A percentile compares a stretch with the other conserved stretches of the same genome.
Evolutionary conservation across 352 stramenopile species (phyloP).

Genomic region (Globisporangium cystogenes): DNA sequence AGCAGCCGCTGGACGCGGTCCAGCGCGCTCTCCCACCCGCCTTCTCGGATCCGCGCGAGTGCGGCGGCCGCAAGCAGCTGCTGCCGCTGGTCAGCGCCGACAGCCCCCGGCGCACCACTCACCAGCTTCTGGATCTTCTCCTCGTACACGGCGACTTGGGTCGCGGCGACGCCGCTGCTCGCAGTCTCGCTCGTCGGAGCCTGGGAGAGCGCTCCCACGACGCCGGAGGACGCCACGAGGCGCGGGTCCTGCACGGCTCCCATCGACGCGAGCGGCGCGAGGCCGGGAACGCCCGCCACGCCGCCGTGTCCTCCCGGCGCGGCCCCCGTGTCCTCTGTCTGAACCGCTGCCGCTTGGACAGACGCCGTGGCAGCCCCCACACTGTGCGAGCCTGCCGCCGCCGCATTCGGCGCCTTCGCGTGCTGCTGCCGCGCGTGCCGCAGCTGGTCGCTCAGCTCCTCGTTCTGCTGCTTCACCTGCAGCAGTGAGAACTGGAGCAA

Average conservation of each 20-base stretch:
- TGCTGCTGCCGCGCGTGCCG: slow-evolving; percentile 25
- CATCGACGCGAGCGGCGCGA: neutral
- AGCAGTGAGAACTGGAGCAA: slow-evolving; percentile 57
- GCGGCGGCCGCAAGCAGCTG: slow-evolving; percentile 6
- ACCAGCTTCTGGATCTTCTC: slow-evolving; percentile 67
- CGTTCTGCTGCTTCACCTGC: slow-evolving; percentile 73
- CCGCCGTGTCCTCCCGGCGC: neutral
- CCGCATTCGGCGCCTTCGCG: neutral
- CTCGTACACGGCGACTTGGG: slow-evolving; percentile 66
- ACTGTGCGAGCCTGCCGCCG: too few relatives aligned
- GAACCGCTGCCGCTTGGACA: neutral
- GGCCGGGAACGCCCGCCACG: slow-evolving; percentile 8
- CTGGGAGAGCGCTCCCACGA: slow-evolving; percentile 6
- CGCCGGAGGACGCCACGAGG: slow-evolving; percentile 4
- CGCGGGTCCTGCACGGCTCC: neutral
- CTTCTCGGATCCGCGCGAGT: neutral
- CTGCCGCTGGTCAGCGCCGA: neutral
- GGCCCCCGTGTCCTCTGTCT: neutral
- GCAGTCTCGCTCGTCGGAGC: slow-evolving; percentile 8
- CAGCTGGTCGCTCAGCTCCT: slow-evolving; percentile 64
- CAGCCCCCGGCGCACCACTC: slow-evolving; percentile 11
- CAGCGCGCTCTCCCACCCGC: slow-evolving; percentile 4
- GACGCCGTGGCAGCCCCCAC: too few relatives aligned
- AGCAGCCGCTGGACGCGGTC: slow-evolving; percentile 3
- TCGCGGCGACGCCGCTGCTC: slow-evolving; percentile 36